Base-by-base conservation (phyloP, 2,329 filamentous ascomycete genomes). In the Cytospora piceicola region DNA sequence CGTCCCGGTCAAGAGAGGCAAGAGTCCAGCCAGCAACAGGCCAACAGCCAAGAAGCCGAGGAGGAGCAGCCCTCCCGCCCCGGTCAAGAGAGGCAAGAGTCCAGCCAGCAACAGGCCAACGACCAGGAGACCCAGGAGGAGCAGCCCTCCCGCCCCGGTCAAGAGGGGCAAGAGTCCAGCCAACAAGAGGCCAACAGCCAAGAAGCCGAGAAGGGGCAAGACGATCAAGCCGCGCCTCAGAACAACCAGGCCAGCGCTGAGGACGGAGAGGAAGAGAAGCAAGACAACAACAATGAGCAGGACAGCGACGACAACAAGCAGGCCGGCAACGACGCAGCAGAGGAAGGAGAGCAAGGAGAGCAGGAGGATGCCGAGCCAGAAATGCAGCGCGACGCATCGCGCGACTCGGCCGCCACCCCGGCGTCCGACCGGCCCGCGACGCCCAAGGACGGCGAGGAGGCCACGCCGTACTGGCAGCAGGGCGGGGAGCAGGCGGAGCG, bases 351-450 rank as follows among this genome's bases (percentile, higher is more conserved):
- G 60, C 67, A 73, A 14, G 68, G 69, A 53, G 68, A 71, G 52
- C 66, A 57, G 59, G 67, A 70, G 71, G 64, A 82, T 53, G 85
- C 88, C 64, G 85, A 86, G 54, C 74, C 89, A 73, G 87, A 87
- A 72, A 74, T 90, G 71, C 82, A 84, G 55, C 75, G 90, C 24
- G 88, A 90, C 72, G 78, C 88, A 64, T 89, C 90, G 73, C 75
- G 89, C 64, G 87, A 90, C 70, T 81, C 89, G 60, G 64, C 60
- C 17, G 69, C 70, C 15, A 72, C 73, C 4, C 72, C 73, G 0
- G 59, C 70, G 0, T 71, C 72, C 0, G 75, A 73, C 3, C 72
- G 74, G 64, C 74, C 75, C 0, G 67, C 74, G 32, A 76, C 75
- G 0, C 75, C 74, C 59, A 72, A 73, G 58, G 72, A 74, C 59